Conservation (phyloP, 176 grass and related monocot species). For the Dendrocalamus sinicus region DNA sequence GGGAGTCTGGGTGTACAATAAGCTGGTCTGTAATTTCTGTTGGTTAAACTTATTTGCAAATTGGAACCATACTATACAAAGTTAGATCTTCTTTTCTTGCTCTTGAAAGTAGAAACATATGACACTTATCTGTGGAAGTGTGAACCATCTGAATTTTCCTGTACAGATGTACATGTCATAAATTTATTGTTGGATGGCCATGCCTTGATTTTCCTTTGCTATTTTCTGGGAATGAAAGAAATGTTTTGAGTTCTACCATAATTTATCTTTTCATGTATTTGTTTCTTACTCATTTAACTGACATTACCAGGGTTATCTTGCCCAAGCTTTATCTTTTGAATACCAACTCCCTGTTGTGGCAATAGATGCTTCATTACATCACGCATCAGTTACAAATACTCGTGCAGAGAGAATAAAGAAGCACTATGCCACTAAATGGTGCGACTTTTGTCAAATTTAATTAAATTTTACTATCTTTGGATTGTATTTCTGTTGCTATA, state of each 20-base stretch:
- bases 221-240: background rate
- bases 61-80: background rate
- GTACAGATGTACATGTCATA: background rate
- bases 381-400: constrained; percentile 81
- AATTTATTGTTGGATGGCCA: constrained; percentile 5
- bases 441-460: constrained; percentile 23
- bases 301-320: constrained; percentile 83
- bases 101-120: background rate
- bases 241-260: background rate
- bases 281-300: constrained; percentile 36
- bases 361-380: constrained; percentile 91
- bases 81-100: background rate
- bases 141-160: constrained; percentile 14
- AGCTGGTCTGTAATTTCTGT: background rate
- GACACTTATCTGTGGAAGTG: background rate
- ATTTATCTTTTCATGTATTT: constrained; percentile 33
- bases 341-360: constrained; percentile 81
- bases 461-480: constrained; percentile 13
- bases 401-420: constrained; percentile 90
- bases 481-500: background rate
- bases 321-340: constrained; percentile 90
- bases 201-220: constrained; percentile 32
- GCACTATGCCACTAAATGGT: constrained; percentile 80
- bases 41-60: constrained; percentile 33
- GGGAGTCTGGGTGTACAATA: background rate